Base-by-base conservation (phyloP, 2,329 filamentous ascomycete species). In the Dichotomopilus funicola region DNA sequence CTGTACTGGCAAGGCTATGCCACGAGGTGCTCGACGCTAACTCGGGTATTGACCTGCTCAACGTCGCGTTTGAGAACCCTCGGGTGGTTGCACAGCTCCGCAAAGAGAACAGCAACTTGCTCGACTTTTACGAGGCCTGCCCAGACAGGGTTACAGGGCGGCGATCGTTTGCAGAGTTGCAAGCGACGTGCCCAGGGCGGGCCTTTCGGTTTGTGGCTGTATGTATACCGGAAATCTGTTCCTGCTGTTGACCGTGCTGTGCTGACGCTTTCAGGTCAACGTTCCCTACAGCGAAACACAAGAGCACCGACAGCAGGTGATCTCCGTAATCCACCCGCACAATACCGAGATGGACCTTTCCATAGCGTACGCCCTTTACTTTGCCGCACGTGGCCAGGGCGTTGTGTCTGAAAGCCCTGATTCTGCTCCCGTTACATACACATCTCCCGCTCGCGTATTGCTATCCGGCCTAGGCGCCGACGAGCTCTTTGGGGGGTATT, bases 311-410 rank as follows among this genome's bases (percentile, higher is more conserved):
- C 66, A 78, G 3, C 78, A 78, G 33, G 81, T 99, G 19, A 80
- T 91, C 40, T 78, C 82, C 2, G 76, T 99, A 13, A 96, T 99
- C 69, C 79, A 87, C 63, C 94, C 94, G 0, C 94, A 99, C 71
- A 92, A 96, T 62, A 99, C 94, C 0, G 94, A 99, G 71, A 99
- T 99, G 94, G 94, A 99, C 65, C 77, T 99, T 0, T 99, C 94
- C 3, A 99, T 99, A 64, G 88, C 89, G 0, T 87, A 82, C 63
- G 94, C 94, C 0, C 77, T 99, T n/a, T 97, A 96, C 70, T 99
- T 99, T 73, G 91, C 94, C 5, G 86, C 92, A 0, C 81, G 90
- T 41, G 92, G 91, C 0, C 69, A 73, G 50, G 89, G 86, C 0
- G 61, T 69, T 13, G 73, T 77, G 41, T 72, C 72, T 53, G 61